These are phyloP conservation scores for Wickerhamiella bombiphila DNA, from an alignment of 805 yeast genomes.

Conservation along the genomic window DNA sequence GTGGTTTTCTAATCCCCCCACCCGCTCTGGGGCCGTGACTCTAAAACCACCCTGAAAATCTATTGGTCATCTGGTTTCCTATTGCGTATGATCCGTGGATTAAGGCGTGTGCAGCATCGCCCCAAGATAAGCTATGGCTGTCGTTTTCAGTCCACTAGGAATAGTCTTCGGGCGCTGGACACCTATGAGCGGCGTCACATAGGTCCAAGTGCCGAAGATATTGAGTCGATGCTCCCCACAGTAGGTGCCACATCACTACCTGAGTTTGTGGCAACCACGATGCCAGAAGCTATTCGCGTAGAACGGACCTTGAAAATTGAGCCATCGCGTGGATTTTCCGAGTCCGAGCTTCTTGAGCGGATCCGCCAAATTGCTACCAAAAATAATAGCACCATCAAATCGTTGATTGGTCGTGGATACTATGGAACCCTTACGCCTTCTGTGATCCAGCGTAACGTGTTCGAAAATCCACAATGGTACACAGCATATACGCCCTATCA, in stretches of 20 bases:
- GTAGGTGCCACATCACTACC: conserved; percentile 56
- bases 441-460: conserved; percentile 78
- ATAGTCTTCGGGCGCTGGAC: conserved; percentile 40
- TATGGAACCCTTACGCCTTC: conserved; percentile 82
- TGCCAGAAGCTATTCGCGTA: conserved; percentile 62
- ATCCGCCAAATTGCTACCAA: conserved; percentile 55
- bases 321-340: conserved; percentile 66
- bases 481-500: conserved; percentile 98
- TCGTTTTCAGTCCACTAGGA: too few species aligned
- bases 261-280: conserved; percentile 53
- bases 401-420: conserved; percentile 89
- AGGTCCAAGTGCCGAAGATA: conserved; percentile 58
- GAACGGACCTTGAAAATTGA: conserved; percentile 51
- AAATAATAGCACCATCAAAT: conserved; percentile 56
- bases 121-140: too few species aligned
- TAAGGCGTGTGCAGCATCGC: too few species aligned
- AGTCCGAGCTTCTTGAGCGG: conserved; percentile 61
- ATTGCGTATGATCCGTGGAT: too few species aligned
- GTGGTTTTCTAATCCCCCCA: too few species aligned
- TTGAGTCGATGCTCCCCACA: conserved; percentile 45
- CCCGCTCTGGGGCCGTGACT: too few species aligned
- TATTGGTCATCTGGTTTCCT: too few species aligned
- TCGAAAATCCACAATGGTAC: conserved; percentile 97
- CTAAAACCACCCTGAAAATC: too few species aligned
- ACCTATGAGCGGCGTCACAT: conserved; percentile 83